Conservation (phyloP, 2,329 filamentous ascomycete species). For the Gaeumannomyces sp. region DNA sequence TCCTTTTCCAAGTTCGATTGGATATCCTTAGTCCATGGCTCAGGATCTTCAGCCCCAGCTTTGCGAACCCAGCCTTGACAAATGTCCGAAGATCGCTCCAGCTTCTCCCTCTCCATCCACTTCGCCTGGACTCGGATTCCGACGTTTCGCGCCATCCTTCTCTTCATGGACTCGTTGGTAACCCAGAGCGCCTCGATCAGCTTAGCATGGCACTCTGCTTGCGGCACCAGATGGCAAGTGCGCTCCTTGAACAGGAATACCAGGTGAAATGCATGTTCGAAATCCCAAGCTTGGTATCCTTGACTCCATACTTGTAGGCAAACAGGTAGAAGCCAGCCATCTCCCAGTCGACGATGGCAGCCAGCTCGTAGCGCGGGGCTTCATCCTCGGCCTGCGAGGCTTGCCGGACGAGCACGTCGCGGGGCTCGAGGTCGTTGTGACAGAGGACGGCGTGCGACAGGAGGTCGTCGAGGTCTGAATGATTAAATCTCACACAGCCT, state of each 20-base stretch:
- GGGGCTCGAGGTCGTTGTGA: background rate
- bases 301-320: background rate
- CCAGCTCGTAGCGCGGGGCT: background rate
- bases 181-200: background rate
- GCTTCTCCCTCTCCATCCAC: background rate
- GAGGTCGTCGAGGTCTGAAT: background rate
- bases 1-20: background rate
- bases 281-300: background rate
- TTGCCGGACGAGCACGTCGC: background rate
- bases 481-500: background rate
- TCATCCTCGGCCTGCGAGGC: background rate
- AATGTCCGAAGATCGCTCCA: background rate
- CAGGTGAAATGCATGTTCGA: background rate
- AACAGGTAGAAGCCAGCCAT: slow-evolving; percentile 3
- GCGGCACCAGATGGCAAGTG: background rate
- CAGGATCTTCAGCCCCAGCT: background rate
- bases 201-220: background rate
- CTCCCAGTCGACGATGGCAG: slow-evolving; percentile 2
- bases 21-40: background rate
- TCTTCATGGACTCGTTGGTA: background rate
- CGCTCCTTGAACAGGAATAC: slow-evolving; percentile 1
- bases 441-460: background rate
- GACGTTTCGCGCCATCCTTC: background rate
- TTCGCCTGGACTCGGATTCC: background rate
- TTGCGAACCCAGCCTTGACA: background rate